Base-by-base conservation (phyloP, 805 yeast genomes). In the Saccharomycopsis javanensis region DNA sequence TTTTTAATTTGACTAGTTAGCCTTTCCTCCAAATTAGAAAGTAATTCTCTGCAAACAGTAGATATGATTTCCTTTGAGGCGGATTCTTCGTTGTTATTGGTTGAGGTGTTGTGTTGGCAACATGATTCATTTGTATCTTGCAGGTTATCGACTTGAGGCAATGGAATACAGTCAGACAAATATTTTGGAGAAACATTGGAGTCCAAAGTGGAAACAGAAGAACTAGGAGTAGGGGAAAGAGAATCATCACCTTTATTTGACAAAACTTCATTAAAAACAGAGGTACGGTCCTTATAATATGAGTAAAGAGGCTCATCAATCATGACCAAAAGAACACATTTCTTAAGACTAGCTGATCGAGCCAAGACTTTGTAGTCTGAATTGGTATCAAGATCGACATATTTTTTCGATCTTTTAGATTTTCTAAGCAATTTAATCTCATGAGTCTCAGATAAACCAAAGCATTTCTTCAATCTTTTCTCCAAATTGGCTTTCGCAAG, bases 331-430 rank as follows among this genome's bases (percentile, higher is more conserved):
- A 72, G 73, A 53, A 77, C 64, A 57, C 71, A 73, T 57, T 69
- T 73, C 63, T 78, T 79, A 18, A 79, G 82, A 56, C 71, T 68
- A 61, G 80, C 69, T 51, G 82, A 75, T 61, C 82, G 71, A 46
- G 67, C 65, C 57, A 80, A 69, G 25, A 72, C 66, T 52, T 67
- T 69, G 64, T 75, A 79, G 58, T 79, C 83, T 3, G 69, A 68
- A 3, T 46, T 61, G 3, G 69, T 55, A 16, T 68, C 73, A 60
- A 80, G 71, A 3, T 66, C 58, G 11, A 78, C 75, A 60, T 71
- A 79, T 8, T 66, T 63, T 45, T 70, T 71, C 42, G 68, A 68
- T 62, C 74, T 78, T 66, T 76, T 78, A n/a, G 81, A 77, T 60
- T 74, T 78, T 60, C 85, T 71, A 31, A 57, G 62, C 46, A 56